phyloP scores from a whole-genome alignment of 257 asterid genomes.

The Penstemon eatonii region DNA sequence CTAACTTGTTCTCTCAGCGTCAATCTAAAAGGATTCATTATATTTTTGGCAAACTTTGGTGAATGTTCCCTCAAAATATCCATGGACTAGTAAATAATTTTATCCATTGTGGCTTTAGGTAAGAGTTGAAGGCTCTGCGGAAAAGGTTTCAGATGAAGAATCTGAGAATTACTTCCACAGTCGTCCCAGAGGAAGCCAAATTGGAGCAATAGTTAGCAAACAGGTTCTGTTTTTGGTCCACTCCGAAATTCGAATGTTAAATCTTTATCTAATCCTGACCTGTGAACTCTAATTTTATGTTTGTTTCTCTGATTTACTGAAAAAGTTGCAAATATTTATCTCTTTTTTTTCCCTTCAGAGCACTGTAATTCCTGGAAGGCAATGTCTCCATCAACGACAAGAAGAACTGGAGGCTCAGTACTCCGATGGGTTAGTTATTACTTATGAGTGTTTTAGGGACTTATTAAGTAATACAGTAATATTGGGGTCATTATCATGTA shows the following conservation, averaged over 20 bases:
- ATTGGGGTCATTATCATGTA: neutral
- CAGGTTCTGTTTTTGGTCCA: slow-evolving; percentile 47
- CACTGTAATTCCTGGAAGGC: slow-evolving; percentile 61
- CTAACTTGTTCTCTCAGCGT: neutral
- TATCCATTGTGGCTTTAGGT: slow-evolving; percentile 44
- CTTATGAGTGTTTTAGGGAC: neutral
- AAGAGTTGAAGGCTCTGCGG: slow-evolving; percentile 77
- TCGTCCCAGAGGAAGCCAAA: slow-evolving; percentile 78
- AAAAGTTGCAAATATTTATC: slow-evolving; percentile 18
- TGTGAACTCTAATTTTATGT: slow-evolving; percentile 19
- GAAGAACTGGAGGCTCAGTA: slow-evolving; percentile 57
- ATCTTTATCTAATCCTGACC: neutral
- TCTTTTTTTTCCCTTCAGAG: slow-evolving; percentile 47
- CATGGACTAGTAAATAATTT: slow-evolving; percentile 7
- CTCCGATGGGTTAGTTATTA: slow-evolving; percentile 63
- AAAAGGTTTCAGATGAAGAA: slow-evolving; percentile 72
- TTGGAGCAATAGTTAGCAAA: slow-evolving; percentile 80
- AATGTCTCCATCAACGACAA: slow-evolving; percentile 54
- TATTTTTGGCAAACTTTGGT: slow-evolving; percentile 15
- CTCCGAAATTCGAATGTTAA: neutral
- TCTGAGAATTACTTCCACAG: slow-evolving; percentile 74
- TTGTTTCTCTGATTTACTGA: slow-evolving; percentile 12
- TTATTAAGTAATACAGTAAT: neutral
- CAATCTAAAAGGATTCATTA: neutral
- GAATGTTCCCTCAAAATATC: slow-evolving; percentile 16